These are phyloP conservation scores for Macrotyloma uniflorum DNA, from an alignment of 306 rosid genomes.

Conservation along the genomic window DNA sequence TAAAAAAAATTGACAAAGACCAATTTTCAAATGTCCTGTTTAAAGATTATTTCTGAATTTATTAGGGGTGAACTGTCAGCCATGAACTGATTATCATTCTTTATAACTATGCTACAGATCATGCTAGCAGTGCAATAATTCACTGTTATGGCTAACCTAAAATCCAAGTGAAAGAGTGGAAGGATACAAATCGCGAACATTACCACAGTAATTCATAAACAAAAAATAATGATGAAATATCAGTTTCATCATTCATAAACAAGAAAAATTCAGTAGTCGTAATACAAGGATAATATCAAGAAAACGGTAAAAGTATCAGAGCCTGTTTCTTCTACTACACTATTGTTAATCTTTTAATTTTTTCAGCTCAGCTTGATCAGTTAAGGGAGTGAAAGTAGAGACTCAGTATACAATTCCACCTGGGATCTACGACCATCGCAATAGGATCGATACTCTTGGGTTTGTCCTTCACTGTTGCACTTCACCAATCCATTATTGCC, in stretches of 20 bases:
- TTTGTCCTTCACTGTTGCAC: neutral
- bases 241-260: too few relatives aligned
- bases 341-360: neutral
- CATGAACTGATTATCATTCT: neutral
- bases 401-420: constrained; percentile 20
- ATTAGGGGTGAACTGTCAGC: neutral
- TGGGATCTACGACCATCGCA: neutral
- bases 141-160: neutral
- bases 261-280: neutral
- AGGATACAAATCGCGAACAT: too few relatives aligned
- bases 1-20: too few relatives aligned
- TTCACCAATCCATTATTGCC: neutral
- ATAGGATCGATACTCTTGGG: neutral
- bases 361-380: neutral
- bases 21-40: too few relatives aligned
- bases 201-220: too few relatives aligned
- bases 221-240: too few relatives aligned
- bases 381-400: constrained; percentile 34
- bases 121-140: neutral
- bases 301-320: neutral
- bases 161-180: neutral
- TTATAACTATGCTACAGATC: neutral
- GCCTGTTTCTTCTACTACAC: neutral
- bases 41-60: too few relatives aligned
- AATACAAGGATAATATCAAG: neutral